These are phyloP conservation scores for slime mould (Dictyostelium discoideum) DNA, from an alignment of 78 protist genomes.

Conservation along the genomic window dicty_2.7 NC_007088.5:1886001-1886500, in stretches of 20 bases:
- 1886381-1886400: too few relatives aligned
- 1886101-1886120: not conserved
- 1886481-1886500: too few relatives aligned
- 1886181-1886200: not conserved
- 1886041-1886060: not conserved
- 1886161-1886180: not conserved
- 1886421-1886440: too few relatives aligned
- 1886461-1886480: too few relatives aligned
- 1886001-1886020: not conserved
- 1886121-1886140: not conserved
- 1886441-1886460: too few relatives aligned
- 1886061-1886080: not conserved
- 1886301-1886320: not conserved
- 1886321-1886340: too few relatives aligned
- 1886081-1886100: not conserved
- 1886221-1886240: not conserved
- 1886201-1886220: not conserved
- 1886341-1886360: too few relatives aligned
- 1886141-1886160: not conserved
- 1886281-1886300: not conserved
- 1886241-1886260: not conserved
- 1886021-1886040: not conserved
- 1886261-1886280: not conserved
- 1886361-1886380: too few relatives aligned
- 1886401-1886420: too few relatives aligned